phyloP scores from a whole-genome alignment of 2,329 filamentous ascomycete species.

The Achaetomium macrosporum region DNA sequence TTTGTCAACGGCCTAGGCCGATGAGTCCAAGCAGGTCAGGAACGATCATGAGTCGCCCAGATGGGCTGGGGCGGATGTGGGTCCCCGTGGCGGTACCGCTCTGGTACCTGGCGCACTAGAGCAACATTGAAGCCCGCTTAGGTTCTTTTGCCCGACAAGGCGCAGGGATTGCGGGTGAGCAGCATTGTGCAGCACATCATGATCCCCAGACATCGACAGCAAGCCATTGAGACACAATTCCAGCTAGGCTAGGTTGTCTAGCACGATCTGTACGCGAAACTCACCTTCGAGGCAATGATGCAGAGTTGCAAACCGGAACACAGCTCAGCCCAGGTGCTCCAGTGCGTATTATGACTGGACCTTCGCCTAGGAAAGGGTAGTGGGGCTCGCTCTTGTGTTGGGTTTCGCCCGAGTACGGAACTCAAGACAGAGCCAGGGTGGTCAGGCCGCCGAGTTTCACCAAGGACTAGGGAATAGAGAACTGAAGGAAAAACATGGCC shows the following conservation, averaged over 20 bases:
- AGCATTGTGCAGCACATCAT: slow-evolving; percentile 22
- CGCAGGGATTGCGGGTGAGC: slow-evolving; percentile 26
- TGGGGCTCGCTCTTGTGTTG: slow-evolving; percentile 6
- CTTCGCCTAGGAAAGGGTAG: slow-evolving; percentile 3
- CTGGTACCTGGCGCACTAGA: neutral
- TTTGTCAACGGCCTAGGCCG: slow-evolving; percentile 15
- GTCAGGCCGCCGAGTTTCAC: neutral
- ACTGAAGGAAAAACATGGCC: too few relatives aligned
- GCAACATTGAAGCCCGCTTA: slow-evolving; percentile 12
- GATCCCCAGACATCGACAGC: slow-evolving; percentile 5
- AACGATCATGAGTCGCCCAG: slow-evolving; percentile 15
- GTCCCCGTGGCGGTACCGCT: slow-evolving; percentile 13
- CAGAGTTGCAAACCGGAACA: neutral
- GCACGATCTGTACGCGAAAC: too few relatives aligned
- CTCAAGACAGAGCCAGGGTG: neutral
- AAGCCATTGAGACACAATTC: neutral
- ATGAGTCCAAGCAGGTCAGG: slow-evolving; percentile 10
- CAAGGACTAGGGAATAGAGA: neutral
- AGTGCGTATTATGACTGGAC: slow-evolving; percentile 3
- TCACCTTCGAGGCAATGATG: too few relatives aligned
- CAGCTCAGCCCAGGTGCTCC: neutral
- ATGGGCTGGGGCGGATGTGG: slow-evolving; percentile 5
- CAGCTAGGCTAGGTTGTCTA: neutral
- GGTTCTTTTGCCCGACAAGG: slow-evolving; percentile 22
- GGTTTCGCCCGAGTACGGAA: slow-evolving; percentile 6